Percentiles rank a stretch among this genome's conserved stretches.
phyloP scores from a whole-genome alignment of 2,329 filamentous ascomycete genomes.

The Chalaropsis ovoidea region DNA sequence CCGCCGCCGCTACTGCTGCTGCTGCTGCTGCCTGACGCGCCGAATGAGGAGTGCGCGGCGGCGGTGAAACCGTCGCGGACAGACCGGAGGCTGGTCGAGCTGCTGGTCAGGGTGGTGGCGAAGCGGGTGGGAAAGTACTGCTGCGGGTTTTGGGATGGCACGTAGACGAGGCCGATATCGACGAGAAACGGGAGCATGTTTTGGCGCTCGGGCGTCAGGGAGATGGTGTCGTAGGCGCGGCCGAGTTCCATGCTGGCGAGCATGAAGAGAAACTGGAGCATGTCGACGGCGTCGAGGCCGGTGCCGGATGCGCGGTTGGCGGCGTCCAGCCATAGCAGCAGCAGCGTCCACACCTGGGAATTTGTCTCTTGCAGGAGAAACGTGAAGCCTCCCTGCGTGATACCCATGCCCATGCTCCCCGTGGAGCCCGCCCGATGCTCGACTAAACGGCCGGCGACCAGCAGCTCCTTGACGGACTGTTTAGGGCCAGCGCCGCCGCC shows the following conservation, averaged over 20 bases:
- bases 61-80: conserved; percentile 59
- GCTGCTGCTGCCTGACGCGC: conserved; percentile 34
- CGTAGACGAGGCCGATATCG: conserved; percentile 87
- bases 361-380: conserved; percentile 93
- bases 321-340: conserved; percentile 86
- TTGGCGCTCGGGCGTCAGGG: conserved; percentile 67
- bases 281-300: conserved; percentile 79
- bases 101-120: conserved; percentile 85
- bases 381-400: conserved; percentile 87
- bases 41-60: conserved; percentile 40
- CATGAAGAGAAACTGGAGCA: conserved; percentile 92
- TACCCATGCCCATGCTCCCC: conserved; percentile 57
- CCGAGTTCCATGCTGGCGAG: conserved; percentile 88
- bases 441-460: conserved; percentile 72
- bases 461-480: conserved; percentile 70
- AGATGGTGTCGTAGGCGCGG: conserved; percentile 76
- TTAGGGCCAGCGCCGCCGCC: conserved; percentile 49
- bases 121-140: conserved; percentile 85
- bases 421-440: conserved; percentile 40
- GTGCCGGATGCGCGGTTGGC: conserved; percentile 50
- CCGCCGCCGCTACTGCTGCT: too few relatives aligned
- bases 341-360: conserved; percentile 89
- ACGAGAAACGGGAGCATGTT: conserved; percentile 85
- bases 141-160: conserved; percentile 46
- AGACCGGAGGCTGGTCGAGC: conserved; percentile 59